phyloP scores from a whole-genome alignment of 306 rosid genomes.

The Mucuna pruriens region DNA sequence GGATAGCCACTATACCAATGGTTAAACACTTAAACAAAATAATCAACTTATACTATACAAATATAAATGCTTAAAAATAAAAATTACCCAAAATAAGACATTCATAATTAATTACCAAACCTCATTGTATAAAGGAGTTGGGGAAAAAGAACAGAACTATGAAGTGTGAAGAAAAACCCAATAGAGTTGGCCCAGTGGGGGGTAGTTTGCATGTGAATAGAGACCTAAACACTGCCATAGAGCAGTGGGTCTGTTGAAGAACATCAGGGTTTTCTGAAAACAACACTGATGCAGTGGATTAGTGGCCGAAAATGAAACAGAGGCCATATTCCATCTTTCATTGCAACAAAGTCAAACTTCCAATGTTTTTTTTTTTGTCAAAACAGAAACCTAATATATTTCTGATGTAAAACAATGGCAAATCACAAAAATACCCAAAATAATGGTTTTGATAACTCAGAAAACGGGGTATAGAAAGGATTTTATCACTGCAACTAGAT shows the following conservation, averaged over 20 bases:
- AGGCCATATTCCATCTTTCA: neutral
- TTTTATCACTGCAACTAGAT: neutral
- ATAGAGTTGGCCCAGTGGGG: too few relatives aligned
- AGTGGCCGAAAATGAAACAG: neutral
- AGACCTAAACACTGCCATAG: neutral
- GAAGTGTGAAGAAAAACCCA: neutral
- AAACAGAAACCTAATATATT: neutral
- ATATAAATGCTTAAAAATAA: neutral
- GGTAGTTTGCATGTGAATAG: too few relatives aligned
- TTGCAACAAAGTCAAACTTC: neutral
- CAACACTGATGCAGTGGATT: neutral
- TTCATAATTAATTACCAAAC: neutral
- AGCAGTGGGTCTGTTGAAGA: neutral
- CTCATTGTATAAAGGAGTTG: neutral
- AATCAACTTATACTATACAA: neutral
- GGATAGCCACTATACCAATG: neutral
- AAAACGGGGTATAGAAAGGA: neutral
- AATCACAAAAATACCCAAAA: neutral
- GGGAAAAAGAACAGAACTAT: neutral
- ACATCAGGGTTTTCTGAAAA: neutral
- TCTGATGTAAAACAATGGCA: neutral
- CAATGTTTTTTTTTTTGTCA: neutral
- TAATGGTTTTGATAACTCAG: neutral
- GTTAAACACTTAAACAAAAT: neutral
- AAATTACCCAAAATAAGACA: neutral